Evolutionary conservation across 805 yeast species (phyloP), one percentile per base, ranked within the genome.

Genomic region (Spathaspora gorwiae): DNA sequence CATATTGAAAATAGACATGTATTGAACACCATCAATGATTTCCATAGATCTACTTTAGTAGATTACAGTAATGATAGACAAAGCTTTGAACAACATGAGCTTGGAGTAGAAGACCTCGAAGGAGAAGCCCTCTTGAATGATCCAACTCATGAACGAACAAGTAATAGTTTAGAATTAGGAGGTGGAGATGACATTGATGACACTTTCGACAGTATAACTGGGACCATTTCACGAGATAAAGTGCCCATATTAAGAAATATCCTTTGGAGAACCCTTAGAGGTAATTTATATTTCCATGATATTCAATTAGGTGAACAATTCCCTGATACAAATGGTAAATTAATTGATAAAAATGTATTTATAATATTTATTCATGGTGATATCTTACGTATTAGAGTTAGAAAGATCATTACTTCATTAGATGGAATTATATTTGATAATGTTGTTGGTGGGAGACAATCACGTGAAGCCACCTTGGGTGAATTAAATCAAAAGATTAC

Each of bases 281-380:
- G 76, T 19, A 71, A 71, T 52, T 57, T 70, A 39, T 70, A 52
- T 48, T 69, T 71, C 50, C 63, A 65, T 49, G 75, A 70, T 44
- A 54, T 61, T n/a, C 66, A 68, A 4, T 65, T 71, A 13, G 57
- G 53, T 5, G 59, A 59, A 34, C 47, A 50, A 35, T 46, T 55
- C 8, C 44, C 52, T 26, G 37, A 42, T 5, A 50, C 51, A 15
- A 29, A 29, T 29, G 9, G 12, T 9, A 11, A 29, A 29, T 45
- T 54, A 31, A 56, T 61, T 36, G 60, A 57, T 24, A 70, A 69
- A 42, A 68, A 56, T 44, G 66, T 68, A 3, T 68, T 71, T 48
- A 61, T 71, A 36, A 62, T 71, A 11, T 69, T 62, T 52, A 58
- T 66, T 31, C 76, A 70, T 49, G 76, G 76, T 7, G 74, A 68